Conservation (phyloP, 164 flowering plant genomes). For the Annona cherimola region DNA sequence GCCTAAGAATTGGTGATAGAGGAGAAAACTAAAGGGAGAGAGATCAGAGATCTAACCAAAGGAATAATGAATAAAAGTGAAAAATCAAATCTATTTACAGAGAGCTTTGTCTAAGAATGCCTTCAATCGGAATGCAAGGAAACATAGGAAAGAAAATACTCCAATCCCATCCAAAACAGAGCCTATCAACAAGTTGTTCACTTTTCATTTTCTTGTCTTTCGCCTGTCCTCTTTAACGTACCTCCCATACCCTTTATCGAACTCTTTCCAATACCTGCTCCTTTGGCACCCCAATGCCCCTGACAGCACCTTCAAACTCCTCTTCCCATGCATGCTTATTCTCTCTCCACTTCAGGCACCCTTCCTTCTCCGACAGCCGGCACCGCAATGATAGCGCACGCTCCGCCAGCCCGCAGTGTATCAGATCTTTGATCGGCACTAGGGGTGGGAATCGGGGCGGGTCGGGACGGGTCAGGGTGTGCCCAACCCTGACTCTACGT, state of each 20-base stretch:
- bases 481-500: too few relatives aligned
- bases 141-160: slow-evolving; percentile 3
- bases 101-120: background rate
- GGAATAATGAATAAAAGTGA: background rate
- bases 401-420: slow-evolving; percentile 12
- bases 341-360: slow-evolving; percentile 19
- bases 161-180: slow-evolving; percentile 16
- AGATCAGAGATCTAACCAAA: background rate
- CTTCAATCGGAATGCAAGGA: background rate
- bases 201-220: slow-evolving; percentile 7
- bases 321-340: slow-evolving; percentile 20
- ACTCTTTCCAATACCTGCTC: slow-evolving; percentile 5
- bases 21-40: too few relatives aligned
- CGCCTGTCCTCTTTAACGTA: slow-evolving; percentile 14
- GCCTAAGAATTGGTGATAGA: too few relatives aligned
- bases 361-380: slow-evolving; percentile 6
- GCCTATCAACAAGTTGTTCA: slow-evolving; percentile 19
- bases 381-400: slow-evolving; percentile 22
- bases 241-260: slow-evolving; percentile 10
- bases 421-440: slow-evolving; percentile 15
- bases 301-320: slow-evolving; percentile 17
- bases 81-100: background rate
- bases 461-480: too few relatives aligned
- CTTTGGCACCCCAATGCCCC: slow-evolving; percentile 18
- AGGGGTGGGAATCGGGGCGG: too few relatives aligned